Base-by-base conservation (phyloP, 352 stramenopile species). In the Phytophthora pistaciae region DNA sequence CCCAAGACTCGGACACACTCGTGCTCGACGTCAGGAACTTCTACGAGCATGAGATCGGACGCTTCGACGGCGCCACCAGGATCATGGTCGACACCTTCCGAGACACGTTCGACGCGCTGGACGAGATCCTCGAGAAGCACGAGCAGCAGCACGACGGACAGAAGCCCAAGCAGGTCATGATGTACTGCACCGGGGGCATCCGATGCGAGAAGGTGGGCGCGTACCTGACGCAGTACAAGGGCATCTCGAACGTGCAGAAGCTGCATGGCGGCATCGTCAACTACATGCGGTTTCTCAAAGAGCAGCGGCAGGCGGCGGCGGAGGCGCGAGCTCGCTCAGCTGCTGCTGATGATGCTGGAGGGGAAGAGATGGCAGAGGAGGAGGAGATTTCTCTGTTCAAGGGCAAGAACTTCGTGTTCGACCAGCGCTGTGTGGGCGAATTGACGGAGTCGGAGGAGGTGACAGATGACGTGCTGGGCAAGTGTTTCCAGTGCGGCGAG, bases 391-490 rank as follows among this genome's bases (percentile, higher is more conserved):
- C 73, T 62, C 36, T 80, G 36, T 80, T 80, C 46, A 80, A 78
- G 55, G 85, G 84, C 23, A 90, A 88, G 63, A 92, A 91, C 69
- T 93, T 92, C 64, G 86, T 93, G 66, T 93, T 92, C 59, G 86
- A 93, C 67, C 86, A 93, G 68, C 86, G 86, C 1, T 91, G 84
- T 56, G 84, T 91, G 23, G 75, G 66, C 2, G 65, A 79, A 13
- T 68, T 79, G 18, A 74, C 55, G 2, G 62, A 68, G 54, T 78
- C 74, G 16, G 79, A 91, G 50, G 63, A 84, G 59, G 78, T 92
- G 70, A 92, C 86, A 13, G 56, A 65, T 9, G 84, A 93, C 29
- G 75, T 93, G n/a, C 64, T 93, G 58, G 84, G 82, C 53, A 57
- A 69, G 27, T 93, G 86, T 36, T 91, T 86, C 36, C 82, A 88